These are phyloP conservation scores for Selaginella moellendorffii DNA, from an alignment of 75 land plant species.

Conservation along the genomic window DNA sequence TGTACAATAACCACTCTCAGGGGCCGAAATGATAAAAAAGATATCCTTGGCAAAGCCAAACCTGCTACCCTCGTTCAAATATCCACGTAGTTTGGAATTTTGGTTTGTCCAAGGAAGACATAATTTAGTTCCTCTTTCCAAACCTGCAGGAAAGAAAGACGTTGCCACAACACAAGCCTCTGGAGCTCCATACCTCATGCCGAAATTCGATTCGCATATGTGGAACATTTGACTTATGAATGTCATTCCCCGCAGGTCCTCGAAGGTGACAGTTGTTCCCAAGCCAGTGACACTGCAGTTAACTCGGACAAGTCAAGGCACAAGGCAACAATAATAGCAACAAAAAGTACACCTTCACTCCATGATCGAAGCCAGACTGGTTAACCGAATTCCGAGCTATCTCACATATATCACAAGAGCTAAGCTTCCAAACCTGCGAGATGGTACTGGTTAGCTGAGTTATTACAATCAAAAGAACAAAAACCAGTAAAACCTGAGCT, in stretches of 20 bases:
- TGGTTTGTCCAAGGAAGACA: not conserved
- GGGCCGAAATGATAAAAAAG: not conserved
- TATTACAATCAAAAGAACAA: not conserved
- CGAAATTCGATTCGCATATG: slow-evolving; percentile 7
- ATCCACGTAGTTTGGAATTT: not conserved
- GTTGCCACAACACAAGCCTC: not conserved
- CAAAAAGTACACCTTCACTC: not conserved
- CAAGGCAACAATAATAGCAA: not conserved
- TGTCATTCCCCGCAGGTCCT: slow-evolving; percentile 4
- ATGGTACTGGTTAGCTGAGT: no score
- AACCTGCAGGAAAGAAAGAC: not conserved
- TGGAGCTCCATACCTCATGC: not conserved
- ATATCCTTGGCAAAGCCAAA: not conserved
- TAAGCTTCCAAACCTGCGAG: not conserved
- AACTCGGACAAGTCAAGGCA: not conserved
- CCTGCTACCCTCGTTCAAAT: not conserved
- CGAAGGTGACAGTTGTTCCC: not conserved
- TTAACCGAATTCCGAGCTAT: not conserved
- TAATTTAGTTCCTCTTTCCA: not conserved
- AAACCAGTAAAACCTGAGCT: not conserved
- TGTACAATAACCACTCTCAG: not conserved
- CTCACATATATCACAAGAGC: slow-evolving; percentile 1
- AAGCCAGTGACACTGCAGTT: slow-evolving; percentile 5
- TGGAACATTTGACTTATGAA: slow-evolving; percentile 8
- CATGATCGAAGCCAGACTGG: slow-evolving; percentile 2